These are phyloP conservation scores for Candida ponderosae DNA, from an alignment of 805 yeast genomes.

Conservation along the genomic window DNA sequence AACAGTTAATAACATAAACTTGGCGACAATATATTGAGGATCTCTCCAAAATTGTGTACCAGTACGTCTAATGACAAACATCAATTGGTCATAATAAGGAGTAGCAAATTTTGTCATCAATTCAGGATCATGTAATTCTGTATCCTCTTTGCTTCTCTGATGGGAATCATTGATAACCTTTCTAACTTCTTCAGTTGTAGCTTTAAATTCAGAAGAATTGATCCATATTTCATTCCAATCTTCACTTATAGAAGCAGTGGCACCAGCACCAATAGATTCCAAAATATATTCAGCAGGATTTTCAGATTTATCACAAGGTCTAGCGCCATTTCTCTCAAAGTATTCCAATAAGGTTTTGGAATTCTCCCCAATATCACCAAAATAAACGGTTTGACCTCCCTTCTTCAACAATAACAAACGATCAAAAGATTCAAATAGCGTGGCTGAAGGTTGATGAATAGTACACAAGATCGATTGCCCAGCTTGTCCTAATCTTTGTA, in stretches of 20 bases:
- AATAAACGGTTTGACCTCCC: constrained; percentile 68
- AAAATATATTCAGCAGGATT: constrained; percentile 75
- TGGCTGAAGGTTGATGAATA: constrained; percentile 61
- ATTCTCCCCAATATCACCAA: constrained; percentile 64
- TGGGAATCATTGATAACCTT: constrained; percentile 18
- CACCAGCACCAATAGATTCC: constrained; percentile 76
- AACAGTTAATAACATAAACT: constrained; percentile 40
- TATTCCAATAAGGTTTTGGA: constrained; percentile 33
- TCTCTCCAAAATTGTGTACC: constrained; percentile 47
- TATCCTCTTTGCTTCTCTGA: constrained; percentile 2
- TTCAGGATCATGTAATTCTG: constrained; percentile 6
- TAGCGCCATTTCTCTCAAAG: constrained; percentile 55
- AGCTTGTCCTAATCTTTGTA: constrained; percentile 39
- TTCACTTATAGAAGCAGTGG: constrained; percentile 43
- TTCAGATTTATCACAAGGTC: constrained; percentile 42
- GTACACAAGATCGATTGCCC: constrained; percentile 57
- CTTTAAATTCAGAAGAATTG: constrained; percentile 27
- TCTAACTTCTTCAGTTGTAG: constrained; percentile 22
- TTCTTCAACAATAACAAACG: constrained; percentile 51
- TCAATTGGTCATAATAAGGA: constrained; percentile 39
- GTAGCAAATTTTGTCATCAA: constrained; percentile 21
- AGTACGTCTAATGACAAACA: constrained; percentile 34
- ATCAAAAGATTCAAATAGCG: constrained; percentile 52
- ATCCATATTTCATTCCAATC: constrained; percentile 63
- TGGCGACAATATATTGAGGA: constrained; percentile 55